A percentile compares a stretch with the other conserved stretches of the same genome.
phyloP scores from a whole-genome alignment of 345 rosid species.

The Ceriops tagal region DNA sequence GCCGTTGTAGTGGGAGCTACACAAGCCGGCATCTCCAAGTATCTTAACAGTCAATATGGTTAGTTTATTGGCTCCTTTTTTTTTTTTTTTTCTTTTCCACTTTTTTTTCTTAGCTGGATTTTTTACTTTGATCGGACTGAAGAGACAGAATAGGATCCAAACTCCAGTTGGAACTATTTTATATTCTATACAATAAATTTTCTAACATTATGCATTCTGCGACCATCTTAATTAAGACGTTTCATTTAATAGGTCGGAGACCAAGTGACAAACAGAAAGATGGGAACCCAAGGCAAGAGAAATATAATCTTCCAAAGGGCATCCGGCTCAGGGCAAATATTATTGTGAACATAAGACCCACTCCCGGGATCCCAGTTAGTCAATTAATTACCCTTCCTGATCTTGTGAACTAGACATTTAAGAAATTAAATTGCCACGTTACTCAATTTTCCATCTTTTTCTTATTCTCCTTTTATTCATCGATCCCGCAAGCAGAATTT shows the following conservation, averaged over 20 bases:
- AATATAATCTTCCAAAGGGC: slow-evolving; percentile 16
- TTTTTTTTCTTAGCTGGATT: background rate
- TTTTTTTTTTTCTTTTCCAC: background rate
- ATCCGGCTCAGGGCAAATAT: slow-evolving; percentile 34
- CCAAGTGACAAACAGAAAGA: slow-evolving; percentile 24
- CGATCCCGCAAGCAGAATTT: slow-evolving; percentile 17
- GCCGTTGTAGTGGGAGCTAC: slow-evolving; percentile 35
- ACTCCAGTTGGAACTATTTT: no score
- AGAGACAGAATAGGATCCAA: no score
- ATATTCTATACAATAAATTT: background rate
- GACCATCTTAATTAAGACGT: background rate
- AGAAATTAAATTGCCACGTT: background rate
- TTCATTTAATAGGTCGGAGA: background rate
- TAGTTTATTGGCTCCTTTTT: background rate
- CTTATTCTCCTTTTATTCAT: no score
- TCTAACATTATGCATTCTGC: background rate
- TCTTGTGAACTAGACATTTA: background rate
- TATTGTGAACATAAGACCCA: slow-evolving; percentile 35
- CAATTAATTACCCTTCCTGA: no score
- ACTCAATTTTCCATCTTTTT: no score
- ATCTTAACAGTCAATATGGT: slow-evolving; percentile 39
- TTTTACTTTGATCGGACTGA: no score
- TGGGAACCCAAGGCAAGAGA: slow-evolving; percentile 13
- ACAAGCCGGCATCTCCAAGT: slow-evolving; percentile 42
- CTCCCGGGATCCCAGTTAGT: slow-evolving; percentile 34